Evolutionary conservation across 305 asterid genomes (phyloP).

Genomic region (Vinca major): DNA sequence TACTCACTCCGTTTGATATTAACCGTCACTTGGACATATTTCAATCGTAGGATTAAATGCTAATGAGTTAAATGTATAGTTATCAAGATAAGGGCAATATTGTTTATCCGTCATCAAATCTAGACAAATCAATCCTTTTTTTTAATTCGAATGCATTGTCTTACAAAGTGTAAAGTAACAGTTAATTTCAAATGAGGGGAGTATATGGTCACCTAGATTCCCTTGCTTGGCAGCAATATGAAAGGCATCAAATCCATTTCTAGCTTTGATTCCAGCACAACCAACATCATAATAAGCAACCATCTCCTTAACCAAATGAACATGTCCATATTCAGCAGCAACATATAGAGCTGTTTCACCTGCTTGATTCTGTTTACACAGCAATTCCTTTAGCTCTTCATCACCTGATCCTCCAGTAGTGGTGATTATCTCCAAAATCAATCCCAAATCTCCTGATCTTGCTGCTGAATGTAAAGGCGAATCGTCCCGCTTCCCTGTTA

Average conservation of each 20-base stretch:
- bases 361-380: constrained; percentile 55
- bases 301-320: constrained; percentile 49
- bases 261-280: constrained; percentile 56
- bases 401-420: constrained; percentile 14
- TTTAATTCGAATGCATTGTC: too few relatives aligned
- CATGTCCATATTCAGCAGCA: constrained; percentile 57
- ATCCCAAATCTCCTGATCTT: constrained; percentile 43
- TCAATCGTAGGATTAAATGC: too few relatives aligned
- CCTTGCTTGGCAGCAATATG: constrained; percentile 77
- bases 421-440: constrained; percentile 36
- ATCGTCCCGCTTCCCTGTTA: constrained; percentile 58
- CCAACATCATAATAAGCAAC: constrained; percentile 38
- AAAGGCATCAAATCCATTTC: constrained; percentile 67
- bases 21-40: too few relatives aligned
- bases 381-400: constrained; percentile 30
- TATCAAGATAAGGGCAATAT: too few relatives aligned
- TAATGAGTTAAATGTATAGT: too few relatives aligned
- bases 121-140: too few relatives aligned
- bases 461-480: constrained; percentile 54
- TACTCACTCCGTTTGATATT: too few relatives aligned
- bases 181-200: too few relatives aligned
- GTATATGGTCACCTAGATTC: constrained; percentile 34
- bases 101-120: too few relatives aligned
- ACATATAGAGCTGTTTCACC: constrained; percentile 69
- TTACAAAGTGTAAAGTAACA: too few relatives aligned